A percentile compares a stretch with the other conserved stretches of the same genome.
Evolutionary conservation across 2,329 filamentous ascomycete genomes (phyloP).

Genomic region (Zymoseptoria ardabiliae): DNA sequence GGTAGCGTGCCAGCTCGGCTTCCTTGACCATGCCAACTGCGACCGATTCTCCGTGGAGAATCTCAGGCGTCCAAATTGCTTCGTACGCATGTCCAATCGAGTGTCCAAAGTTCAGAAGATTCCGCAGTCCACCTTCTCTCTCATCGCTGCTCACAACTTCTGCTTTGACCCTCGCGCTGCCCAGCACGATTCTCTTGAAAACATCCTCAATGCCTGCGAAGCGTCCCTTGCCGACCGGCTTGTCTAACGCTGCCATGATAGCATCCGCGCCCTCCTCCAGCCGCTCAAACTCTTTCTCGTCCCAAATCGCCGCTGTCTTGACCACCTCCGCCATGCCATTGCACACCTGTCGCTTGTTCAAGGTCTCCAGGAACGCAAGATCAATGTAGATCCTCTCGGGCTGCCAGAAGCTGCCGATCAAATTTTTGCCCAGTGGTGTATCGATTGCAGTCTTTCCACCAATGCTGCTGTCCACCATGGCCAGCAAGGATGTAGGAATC

Average conservation of each 20-base stretch:
- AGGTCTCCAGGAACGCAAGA: slow-evolving; percentile 78
- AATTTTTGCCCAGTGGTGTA: slow-evolving; percentile 89
- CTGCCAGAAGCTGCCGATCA: slow-evolving; percentile 96
- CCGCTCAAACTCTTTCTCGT: slow-evolving; percentile 75
- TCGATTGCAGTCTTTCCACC: slow-evolving; percentile 98
- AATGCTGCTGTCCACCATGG: slow-evolving; percentile 98
- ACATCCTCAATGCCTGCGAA: slow-evolving; percentile 57
- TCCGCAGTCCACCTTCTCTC: slow-evolving; percentile 85
- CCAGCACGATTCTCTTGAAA: slow-evolving; percentile 62
- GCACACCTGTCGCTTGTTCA: slow-evolving; percentile 87
- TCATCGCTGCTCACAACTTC: slow-evolving; percentile 92
- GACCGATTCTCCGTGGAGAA: slow-evolving; percentile 91
- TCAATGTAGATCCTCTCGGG: slow-evolving; percentile 92
- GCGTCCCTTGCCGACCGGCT: slow-evolving; percentile 49
- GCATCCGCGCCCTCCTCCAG: slow-evolving; percentile 73
- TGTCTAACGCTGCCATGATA: slow-evolving; percentile 66
- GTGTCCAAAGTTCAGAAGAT: slow-evolving; percentile 94
- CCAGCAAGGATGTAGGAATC: slow-evolving; percentile 85
- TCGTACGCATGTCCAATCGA: slow-evolving; percentile 97
- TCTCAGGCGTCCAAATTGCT: slow-evolving; percentile 87
- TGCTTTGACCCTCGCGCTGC: slow-evolving; percentile 88
- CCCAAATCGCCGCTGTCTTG: slow-evolving; percentile 87
- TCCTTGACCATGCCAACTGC: slow-evolving; percentile 99
- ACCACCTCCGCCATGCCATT: slow-evolving; percentile 96
- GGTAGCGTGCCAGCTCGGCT: slow-evolving; percentile 81